Percentiles rank a stretch among this genome's conserved stretches.
Conservation (phyloP, 1,139 yeast genomes). For the Geotrichum australiense region DNA sequence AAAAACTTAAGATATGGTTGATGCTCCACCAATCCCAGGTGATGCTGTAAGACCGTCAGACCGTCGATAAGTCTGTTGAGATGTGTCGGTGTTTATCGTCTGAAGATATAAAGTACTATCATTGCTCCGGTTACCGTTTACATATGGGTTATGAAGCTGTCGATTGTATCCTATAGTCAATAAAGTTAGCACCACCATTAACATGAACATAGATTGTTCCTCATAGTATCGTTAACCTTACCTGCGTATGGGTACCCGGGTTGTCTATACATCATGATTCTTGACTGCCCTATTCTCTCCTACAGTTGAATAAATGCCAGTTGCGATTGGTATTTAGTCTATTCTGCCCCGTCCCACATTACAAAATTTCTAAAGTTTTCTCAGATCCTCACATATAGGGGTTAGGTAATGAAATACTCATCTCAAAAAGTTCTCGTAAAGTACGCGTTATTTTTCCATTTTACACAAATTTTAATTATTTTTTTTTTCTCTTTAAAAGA, state of each 20-base stretch:
- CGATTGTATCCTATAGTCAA: conserved; percentile 3
- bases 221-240: not conserved
- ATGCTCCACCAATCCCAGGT: conserved; percentile 1
- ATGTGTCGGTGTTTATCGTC: not conserved
- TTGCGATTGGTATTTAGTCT: too few species aligned
- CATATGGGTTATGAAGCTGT: conserved; percentile 10
- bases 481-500: not conserved
- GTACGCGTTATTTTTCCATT: not conserved
- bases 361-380: not conserved
- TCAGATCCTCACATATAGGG: not conserved
- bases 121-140: conserved; percentile 3
- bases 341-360: not conserved
- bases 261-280: conserved; percentile 14
- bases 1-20: not conserved
- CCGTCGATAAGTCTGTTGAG: conserved; percentile 5
- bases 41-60: conserved; percentile 6
- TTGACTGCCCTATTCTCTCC: too few species aligned
- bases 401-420: not conserved
- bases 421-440: not conserved
- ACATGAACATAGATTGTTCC: not conserved
- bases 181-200: conserved; percentile 2
- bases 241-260: conserved; percentile 3
- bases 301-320: too few species aligned
- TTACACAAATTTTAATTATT: not conserved
- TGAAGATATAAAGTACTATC: not conserved